Conservation (phyloP, 352 stramenopile species). For the Phytophthora parvispora region DNA sequence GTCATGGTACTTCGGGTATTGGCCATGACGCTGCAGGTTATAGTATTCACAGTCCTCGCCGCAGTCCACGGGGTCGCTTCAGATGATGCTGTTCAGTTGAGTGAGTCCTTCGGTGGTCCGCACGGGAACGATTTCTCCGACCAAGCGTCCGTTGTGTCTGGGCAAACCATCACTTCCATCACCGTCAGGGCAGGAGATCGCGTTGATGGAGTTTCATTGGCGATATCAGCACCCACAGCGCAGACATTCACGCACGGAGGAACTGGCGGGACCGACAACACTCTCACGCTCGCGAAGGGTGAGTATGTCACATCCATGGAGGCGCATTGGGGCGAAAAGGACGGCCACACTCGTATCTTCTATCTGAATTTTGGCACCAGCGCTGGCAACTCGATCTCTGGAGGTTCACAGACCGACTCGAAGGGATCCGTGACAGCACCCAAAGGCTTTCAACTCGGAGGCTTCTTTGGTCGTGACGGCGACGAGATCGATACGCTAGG, state of each 20-base stretch:
- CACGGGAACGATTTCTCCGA: conserved; percentile 32
- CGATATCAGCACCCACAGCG: conserved; percentile 18
- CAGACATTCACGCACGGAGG: conserved; percentile 31
- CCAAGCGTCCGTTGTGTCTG: conserved; percentile 18
- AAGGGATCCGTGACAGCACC: conserved; percentile 20
- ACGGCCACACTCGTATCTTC: conserved; percentile 27
- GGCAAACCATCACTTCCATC: conserved; percentile 19
- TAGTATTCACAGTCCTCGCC: conserved; percentile 1
- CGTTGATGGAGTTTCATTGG: conserved; percentile 21
- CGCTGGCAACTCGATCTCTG: conserved; percentile 23
- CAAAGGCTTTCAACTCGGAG: conserved; percentile 20
- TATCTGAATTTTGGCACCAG: conserved; percentile 36
- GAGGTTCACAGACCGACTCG: conserved; percentile 20
- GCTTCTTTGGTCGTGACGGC: conserved; percentile 32
- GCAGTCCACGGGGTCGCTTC: not conserved
- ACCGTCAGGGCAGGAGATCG: conserved; percentile 23
- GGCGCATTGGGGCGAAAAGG: conserved; percentile 29
- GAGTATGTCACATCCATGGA: conserved; percentile 36
- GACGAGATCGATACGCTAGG: conserved; percentile 34
- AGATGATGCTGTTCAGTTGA: conserved; percentile 23
- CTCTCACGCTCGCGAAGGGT: conserved; percentile 16
- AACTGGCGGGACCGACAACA: conserved; percentile 21
- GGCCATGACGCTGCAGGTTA: not conserved
- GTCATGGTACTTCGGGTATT: conserved; percentile 3
- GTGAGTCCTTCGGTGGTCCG: conserved; percentile 27